These are phyloP conservation scores for Candida smagusa DNA, from an alignment of 1,139 yeast species.

Conservation along the genomic window DNA sequence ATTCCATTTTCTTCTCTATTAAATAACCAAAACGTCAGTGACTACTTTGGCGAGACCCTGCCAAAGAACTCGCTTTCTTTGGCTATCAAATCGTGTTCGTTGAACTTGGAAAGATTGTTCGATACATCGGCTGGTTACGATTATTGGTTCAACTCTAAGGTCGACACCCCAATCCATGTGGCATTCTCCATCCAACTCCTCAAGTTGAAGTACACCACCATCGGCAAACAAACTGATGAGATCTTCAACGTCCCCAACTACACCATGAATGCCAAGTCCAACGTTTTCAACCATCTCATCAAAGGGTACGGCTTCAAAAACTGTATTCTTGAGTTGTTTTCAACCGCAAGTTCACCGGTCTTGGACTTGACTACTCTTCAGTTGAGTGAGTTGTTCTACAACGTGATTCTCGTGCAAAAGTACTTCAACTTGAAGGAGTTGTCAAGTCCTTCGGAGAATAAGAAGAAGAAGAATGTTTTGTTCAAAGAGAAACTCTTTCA, in stretches of 20 bases:
- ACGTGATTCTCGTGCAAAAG: slow-evolving; percentile 30
- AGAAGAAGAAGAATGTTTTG: not conserved
- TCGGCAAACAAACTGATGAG: slow-evolving; percentile 28
- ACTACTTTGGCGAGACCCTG: slow-evolving; percentile 21
- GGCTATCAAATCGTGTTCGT: slow-evolving; percentile 28
- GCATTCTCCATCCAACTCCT: slow-evolving; percentile 44
- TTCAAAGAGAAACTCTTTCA: slow-evolving; percentile 11
- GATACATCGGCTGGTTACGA: slow-evolving; percentile 57
- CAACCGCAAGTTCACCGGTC: slow-evolving; percentile 48
- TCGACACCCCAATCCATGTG: slow-evolving; percentile 54
- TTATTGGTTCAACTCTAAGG: slow-evolving; percentile 42
- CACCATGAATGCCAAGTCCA: slow-evolving; percentile 53
- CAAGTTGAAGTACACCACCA: slow-evolving; percentile 27
- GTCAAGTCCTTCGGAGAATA: slow-evolving; percentile 6
- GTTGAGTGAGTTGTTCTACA: slow-evolving; percentile 39
- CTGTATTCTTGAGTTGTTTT: slow-evolving; percentile 35
- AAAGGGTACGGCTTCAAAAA: slow-evolving; percentile 35
- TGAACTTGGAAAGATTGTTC: slow-evolving; percentile 31
- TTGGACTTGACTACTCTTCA: slow-evolving; percentile 47
- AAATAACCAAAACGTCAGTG: slow-evolving; percentile 22
- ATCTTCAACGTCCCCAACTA: slow-evolving; percentile 51
- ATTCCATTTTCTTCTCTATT: slow-evolving; percentile 35
- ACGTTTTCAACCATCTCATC: slow-evolving; percentile 39
- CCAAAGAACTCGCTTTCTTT: slow-evolving; percentile 29
- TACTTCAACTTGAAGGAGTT: slow-evolving; percentile 25